Base-by-base conservation (phyloP, 805 yeast species). In the Debaryomyces tyrocola region DNA sequence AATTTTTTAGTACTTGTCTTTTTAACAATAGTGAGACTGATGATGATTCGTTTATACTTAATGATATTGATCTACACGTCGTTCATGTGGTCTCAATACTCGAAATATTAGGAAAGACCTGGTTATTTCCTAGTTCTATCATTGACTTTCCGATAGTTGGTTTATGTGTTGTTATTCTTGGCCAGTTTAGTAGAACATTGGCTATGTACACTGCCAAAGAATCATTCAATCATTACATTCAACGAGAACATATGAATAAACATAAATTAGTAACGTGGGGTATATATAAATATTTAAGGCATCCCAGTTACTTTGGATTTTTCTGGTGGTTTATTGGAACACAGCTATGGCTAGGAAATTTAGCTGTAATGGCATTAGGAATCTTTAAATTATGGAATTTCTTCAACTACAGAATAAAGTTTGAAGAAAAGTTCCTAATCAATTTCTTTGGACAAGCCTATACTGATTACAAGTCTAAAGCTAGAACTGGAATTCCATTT, bases 321-420 rank as follows among this genome's bases (percentile, higher is more conserved):
- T 91, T 83, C 59, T 83, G 90, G 80, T 94, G 98, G 97, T 92
- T 95, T 11, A 53, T 91, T 3, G 97, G 97, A 0, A 75, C 90
- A 1, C 96, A 92, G 61, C 20, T 94, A 39, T 52, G 85, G 49
- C 64, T 92, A 47, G 66, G 81, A 38, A 94, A 90, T 65, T 82
- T 87, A 6, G 39, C 89, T 0, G 74, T 90, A 1, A 56, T 79
- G 2, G 41, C 73, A 1, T 69, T 75, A 0, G 94, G 90, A 49
- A 56, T 74, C 0, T 52, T 65, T n/a, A 77, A 82, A 3, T 69
- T 94, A 17, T 82, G 83, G 78, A 57, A 63, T 29, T 94, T 94
- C 59, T 94, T 94, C 70, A 64, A 64, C 6, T 60, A 65, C 9
- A 74, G 99, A 47, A 89, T 94, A 33, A 58, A 44, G 14, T 80